Conservation (phyloP, 305 asterid genomes). For the Fraxinus velutina region DNA sequence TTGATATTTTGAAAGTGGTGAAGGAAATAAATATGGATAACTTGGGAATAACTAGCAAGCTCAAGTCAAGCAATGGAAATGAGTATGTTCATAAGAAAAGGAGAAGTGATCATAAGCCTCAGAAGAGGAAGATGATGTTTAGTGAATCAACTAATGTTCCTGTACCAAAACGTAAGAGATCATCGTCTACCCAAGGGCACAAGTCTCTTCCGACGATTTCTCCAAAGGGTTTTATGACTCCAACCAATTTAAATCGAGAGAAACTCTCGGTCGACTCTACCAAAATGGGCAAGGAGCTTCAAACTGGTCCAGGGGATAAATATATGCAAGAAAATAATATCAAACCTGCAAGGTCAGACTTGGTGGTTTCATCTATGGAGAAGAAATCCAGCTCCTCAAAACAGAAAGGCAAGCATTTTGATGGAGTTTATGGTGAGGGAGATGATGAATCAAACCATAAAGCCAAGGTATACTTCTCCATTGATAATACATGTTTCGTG, state of each 20-base stretch:
- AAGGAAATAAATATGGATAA: constrained; percentile 74
- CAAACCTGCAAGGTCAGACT: constrained; percentile 55
- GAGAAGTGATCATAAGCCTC: constrained; percentile 40
- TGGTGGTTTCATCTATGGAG: constrained; percentile 41
- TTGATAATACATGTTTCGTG: constrained; percentile 20
- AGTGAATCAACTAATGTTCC: constrained; percentile 56
- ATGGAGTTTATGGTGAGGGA: constrained; percentile 38
- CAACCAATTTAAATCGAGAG: constrained; percentile 29
- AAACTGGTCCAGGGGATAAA: constrained; percentile 50
- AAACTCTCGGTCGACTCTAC: constrained; percentile 32
- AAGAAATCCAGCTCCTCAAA: constrained; percentile 50
- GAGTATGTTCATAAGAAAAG: constrained; percentile 41
- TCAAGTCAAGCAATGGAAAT: constrained; percentile 66
- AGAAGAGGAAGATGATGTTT: constrained; percentile 55
- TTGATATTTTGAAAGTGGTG: constrained; percentile 84
- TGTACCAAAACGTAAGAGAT: constrained; percentile 80
- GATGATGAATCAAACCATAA: constrained; percentile 34
- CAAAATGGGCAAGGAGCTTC: constrained; percentile 49
- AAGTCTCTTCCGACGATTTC: constrained; percentile 34
- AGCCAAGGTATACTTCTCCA: constrained; percentile 54
- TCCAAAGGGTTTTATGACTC: constrained; percentile 45
- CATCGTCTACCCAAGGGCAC: constrained; percentile 56
- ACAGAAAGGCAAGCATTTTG: constrained; percentile 59
- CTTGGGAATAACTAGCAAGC: constrained; percentile 51
- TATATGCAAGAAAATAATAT: constrained; percentile 34